Evolutionary conservation across 768 basidiomycete species (phyloP).

Genomic region (Pholiota conissans): DNA sequence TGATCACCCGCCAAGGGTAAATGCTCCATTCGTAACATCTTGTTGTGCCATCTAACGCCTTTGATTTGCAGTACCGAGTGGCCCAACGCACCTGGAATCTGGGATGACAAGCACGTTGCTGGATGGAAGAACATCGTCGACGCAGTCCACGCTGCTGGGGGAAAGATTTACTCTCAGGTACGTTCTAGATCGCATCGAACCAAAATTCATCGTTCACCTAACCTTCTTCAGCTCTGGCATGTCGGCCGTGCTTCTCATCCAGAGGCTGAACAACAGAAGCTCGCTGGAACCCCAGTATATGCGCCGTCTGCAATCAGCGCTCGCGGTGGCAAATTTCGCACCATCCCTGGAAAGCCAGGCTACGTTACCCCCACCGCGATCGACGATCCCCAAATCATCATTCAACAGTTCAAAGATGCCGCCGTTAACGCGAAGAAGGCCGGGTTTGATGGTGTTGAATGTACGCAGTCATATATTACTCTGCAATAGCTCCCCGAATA

Average conservation of each 20-base stretch:
- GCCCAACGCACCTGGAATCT: conserved; percentile 38
- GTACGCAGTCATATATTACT: conserved; percentile 18
- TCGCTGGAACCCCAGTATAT: conserved; percentile 37
- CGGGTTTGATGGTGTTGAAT: conserved; percentile 55
- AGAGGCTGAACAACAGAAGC: conserved; percentile 37
- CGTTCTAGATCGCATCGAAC: conserved; percentile 1
- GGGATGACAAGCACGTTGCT: conserved; percentile 33
- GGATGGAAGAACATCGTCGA: conserved; percentile 40
- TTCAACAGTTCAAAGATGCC: conserved; percentile 39
- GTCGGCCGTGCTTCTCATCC: conserved; percentile 36
- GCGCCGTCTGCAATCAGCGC: conserved; percentile 43
- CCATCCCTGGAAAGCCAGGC: conserved; percentile 33
- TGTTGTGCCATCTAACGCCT: background rate
- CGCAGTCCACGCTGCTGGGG: conserved; percentile 40
- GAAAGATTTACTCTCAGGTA: conserved; percentile 37
- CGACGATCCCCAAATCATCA: conserved; percentile 38
- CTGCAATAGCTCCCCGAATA: too few relatives aligned
- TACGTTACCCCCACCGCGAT: conserved; percentile 41
- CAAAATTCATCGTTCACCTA: background rate
- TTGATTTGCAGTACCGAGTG: conserved; percentile 30
- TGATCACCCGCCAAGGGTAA: conserved; percentile 32
- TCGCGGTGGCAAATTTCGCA: conserved; percentile 37
- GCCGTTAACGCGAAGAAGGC: conserved; percentile 48
- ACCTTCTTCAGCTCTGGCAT: conserved; percentile 4
- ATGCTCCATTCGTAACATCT: conserved; percentile 1